These are phyloP conservation scores for Apiospora saccharicola DNA, from an alignment of 2,329 filamentous ascomycete species.

Conservation along the genomic window DNA sequence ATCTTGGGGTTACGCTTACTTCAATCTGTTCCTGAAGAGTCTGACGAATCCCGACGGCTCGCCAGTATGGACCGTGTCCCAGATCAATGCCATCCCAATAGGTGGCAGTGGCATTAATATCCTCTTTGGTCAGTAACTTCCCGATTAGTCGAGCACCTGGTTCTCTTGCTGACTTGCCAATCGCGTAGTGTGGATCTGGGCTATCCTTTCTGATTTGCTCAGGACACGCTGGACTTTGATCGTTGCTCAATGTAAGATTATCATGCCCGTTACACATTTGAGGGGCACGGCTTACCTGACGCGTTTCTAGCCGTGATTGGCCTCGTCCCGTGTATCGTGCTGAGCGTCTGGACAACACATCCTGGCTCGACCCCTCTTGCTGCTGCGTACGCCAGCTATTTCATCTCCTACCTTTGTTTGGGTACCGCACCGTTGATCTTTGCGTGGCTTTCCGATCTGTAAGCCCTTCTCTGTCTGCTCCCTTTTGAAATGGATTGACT, in stretches of 20 bases:
- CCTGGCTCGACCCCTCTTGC: slow-evolving; percentile 50
- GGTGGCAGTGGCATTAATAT: slow-evolving; percentile 57
- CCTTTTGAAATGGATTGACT: neutral
- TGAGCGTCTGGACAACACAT: slow-evolving; percentile 60
- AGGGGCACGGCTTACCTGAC: neutral
- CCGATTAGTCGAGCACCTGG: slow-evolving; percentile 15
- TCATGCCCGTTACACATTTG: neutral
- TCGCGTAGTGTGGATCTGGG: slow-evolving; percentile 59
- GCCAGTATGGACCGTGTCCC: slow-evolving; percentile 49
- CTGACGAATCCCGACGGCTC: slow-evolving; percentile 50
- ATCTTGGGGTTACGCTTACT: slow-evolving; percentile 56
- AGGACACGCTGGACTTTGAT: slow-evolving; percentile 59
- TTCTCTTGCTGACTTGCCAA: neutral
- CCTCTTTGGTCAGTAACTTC: slow-evolving; percentile 44
- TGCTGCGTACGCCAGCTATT: slow-evolving; percentile 59
- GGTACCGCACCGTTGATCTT: slow-evolving; percentile 61
- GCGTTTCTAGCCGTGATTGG: slow-evolving; percentile 47
- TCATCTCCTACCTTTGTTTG: slow-evolving; percentile 55
- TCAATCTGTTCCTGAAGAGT: slow-evolving; percentile 51
- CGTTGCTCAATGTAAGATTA: slow-evolving; percentile 48
- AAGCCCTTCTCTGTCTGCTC: slow-evolving; percentile 13
- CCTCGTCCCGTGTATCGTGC: slow-evolving; percentile 56
- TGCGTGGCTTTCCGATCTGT: slow-evolving; percentile 58
- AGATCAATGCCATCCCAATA: slow-evolving; percentile 58
- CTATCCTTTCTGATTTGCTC: slow-evolving; percentile 57